Evolutionary conservation across 805 yeast genomes (phyloP).

Genomic region (Candida dendrica): DNA sequence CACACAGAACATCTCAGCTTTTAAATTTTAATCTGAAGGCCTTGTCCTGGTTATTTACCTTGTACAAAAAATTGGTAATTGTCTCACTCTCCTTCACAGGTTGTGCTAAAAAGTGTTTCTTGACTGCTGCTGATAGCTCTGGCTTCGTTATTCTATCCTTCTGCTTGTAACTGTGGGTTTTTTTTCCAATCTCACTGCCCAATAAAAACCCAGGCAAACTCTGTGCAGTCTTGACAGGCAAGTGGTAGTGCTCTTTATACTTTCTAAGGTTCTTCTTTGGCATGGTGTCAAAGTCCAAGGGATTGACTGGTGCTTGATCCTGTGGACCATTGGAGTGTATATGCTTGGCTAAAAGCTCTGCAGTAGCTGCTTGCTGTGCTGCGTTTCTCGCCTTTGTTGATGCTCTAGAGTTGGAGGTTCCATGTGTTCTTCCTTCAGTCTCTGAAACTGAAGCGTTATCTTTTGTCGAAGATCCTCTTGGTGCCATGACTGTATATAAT

Average conservation of each 20-base stretch:
- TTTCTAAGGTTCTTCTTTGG: slow-evolving; percentile 59
- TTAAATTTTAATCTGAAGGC: slow-evolving; percentile 33
- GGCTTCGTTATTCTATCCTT: slow-evolving; percentile 44
- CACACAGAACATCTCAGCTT: neutral
- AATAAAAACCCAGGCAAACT: slow-evolving; percentile 65
- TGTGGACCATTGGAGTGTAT: slow-evolving; percentile 70
- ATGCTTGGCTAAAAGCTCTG: slow-evolving; percentile 58
- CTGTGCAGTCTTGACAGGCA: slow-evolving; percentile 52
- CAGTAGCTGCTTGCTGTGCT: slow-evolving; percentile 62
- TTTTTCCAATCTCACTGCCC: slow-evolving; percentile 66
- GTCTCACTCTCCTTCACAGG: slow-evolving; percentile 76
- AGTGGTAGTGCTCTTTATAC: slow-evolving; percentile 55
- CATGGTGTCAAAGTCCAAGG: slow-evolving; percentile 63
- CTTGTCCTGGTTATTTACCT: slow-evolving; percentile 63
- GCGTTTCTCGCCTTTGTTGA: slow-evolving; percentile 55
- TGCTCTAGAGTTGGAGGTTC: slow-evolving; percentile 27
- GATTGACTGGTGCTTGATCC: slow-evolving; percentile 42
- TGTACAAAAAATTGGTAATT: slow-evolving; percentile 82
- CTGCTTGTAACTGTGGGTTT: slow-evolving; percentile 40
- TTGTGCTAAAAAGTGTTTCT: slow-evolving; percentile 56
- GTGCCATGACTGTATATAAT: slow-evolving; percentile 13
- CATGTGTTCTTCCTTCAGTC: slow-evolving; percentile 11
- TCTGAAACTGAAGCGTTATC: slow-evolving; percentile 20
- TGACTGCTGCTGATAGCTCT: slow-evolving; percentile 53
- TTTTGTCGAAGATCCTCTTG: slow-evolving; percentile 12